Base-by-base conservation (phyloP, 1,139 yeast genomes). In the Geotrichum phurueaensis region DNA sequence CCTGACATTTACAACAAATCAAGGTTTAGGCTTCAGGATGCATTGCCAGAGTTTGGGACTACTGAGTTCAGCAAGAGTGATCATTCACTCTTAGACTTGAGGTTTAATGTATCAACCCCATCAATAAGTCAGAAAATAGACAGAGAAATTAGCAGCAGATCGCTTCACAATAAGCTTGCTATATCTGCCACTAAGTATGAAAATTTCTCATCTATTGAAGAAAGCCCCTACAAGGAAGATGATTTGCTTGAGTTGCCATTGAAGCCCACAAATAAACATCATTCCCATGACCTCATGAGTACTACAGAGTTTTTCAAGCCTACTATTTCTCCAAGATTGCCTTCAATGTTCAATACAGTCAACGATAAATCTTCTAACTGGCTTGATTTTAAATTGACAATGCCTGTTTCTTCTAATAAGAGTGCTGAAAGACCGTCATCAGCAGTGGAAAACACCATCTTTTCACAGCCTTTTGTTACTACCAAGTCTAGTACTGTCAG, bases 401-500 rank as follows among this genome's bases (percentile, higher is more conserved):
- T 18, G 1, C 10, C 36, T 10, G 20, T 53, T 6, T 13, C 49
- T 10, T 23, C 48, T 23, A 33, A 33, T 1, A 29, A 13, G 10
- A 2, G 48, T 33, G 7, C 36, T n/a, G 36, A 22, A 23, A 50
- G 54, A 10, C 58, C 51, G 29, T n/a, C 23, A 23, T 48, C 58
- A 7, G 27, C 54, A 3, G 50, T 27, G n/a, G 36, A 50, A 36
- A n/a, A 27, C 2, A 58, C 54, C 27, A 25, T 53, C 3, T 51
- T 54, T 31, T 54, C 61, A 10, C 47, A 58, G 31, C 27, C 54
- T 2, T 54, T 49, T 49, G 55, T 55, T 1, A 58, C 57, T 20
- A 58, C 61, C 4, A 27, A 13, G 15, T 29, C 61, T 2, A 58
- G 61, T 22, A 54, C 23, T 27, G 61, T 56, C 27, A 33, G 60